phyloP scores from a whole-genome alignment of 164 flowering plant genomes.

The Magnolia kwangsiensis region DNA sequence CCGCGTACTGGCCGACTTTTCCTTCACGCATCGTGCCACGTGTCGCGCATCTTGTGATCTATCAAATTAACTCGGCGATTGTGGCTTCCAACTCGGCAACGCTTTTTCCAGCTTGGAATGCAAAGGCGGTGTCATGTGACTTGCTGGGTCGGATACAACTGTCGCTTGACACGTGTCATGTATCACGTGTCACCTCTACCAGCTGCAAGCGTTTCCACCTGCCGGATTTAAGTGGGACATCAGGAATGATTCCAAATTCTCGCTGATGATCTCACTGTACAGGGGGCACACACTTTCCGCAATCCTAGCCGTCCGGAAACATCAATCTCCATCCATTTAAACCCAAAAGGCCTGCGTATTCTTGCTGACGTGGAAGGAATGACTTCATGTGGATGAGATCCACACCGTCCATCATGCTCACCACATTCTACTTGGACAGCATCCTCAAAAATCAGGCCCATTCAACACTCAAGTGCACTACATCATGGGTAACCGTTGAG shows the following conservation, averaged over 20 bases:
- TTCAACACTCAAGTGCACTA: no score
- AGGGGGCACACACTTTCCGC: not conserved
- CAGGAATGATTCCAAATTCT: not conserved
- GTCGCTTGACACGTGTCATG: not conserved
- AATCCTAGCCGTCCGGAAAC: not conserved
- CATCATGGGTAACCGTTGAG: no score
- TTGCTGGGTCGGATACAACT: not conserved
- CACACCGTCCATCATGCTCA: no score
- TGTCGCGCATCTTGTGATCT: not conserved
- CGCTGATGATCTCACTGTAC: not conserved
- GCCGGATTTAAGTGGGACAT: slow-evolving; percentile 7
- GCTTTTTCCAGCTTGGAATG: not conserved
- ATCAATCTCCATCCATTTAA: not conserved
- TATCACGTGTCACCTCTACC: not conserved
- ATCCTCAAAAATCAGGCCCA: no score
- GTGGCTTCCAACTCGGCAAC: slow-evolving; percentile 2
- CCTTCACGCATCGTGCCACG: not conserved
- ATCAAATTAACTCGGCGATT: not conserved
- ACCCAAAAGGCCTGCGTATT: no score
- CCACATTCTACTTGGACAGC: no score
- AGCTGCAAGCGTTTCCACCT: not conserved
- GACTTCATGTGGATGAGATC: no score
- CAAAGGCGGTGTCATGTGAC: not conserved
- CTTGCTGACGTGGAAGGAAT: no score
- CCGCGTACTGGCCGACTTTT: not conserved